These are phyloP conservation scores for Capronia americana DNA, from an alignment of 2,329 filamentous ascomycete genomes.

Conservation along the genomic window DNA sequence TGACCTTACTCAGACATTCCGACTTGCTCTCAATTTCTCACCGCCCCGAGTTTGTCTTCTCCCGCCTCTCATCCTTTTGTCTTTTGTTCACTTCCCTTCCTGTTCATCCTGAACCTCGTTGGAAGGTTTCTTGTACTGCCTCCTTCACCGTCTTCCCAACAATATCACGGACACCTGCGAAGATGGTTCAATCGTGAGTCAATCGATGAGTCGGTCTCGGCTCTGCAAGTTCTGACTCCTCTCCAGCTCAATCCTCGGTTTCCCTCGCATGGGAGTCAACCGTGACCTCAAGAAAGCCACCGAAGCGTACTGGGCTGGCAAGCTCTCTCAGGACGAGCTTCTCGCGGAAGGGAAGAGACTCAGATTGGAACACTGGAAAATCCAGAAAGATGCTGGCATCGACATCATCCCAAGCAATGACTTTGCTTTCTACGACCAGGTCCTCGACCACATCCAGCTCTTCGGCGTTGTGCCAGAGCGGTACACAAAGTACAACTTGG, in stretches of 20 bases:
- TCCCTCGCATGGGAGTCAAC: constrained; percentile 97
- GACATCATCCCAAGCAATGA: constrained; percentile 99
- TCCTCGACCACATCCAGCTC: constrained; percentile 97
- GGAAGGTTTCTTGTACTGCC: constrained; percentile 29
- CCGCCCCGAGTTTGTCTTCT: constrained; percentile 29
- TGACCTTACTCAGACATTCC: constrained; percentile 12
- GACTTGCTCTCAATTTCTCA: constrained; percentile 28
- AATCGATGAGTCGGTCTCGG: neutral
- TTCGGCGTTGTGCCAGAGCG: constrained; percentile 92
- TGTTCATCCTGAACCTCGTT: constrained; percentile 33
- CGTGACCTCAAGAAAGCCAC: constrained; percentile 99
- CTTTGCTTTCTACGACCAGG: constrained; percentile 98
- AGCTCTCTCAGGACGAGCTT: constrained; percentile 89
- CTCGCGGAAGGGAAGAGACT: constrained; percentile 96
- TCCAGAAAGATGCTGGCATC: constrained; percentile 98
- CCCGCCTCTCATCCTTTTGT: constrained; percentile 36
- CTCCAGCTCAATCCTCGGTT: constrained; percentile 80
- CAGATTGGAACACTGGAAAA: constrained; percentile 97
- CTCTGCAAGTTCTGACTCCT: constrained; percentile 24
- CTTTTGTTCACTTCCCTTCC: constrained; percentile 29
- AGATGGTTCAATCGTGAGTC: constrained; percentile 67
- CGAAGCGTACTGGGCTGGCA: constrained; percentile 96
- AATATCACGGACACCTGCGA: constrained; percentile 43
- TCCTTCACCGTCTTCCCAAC: constrained; percentile 15
- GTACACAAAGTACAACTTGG: constrained; percentile 88